Evolutionary conservation across 129 eudicot genomes (phyloP), one percentile per base, ranked within the genome.

Genomic region (Kitagawia praeruptora): DNA sequence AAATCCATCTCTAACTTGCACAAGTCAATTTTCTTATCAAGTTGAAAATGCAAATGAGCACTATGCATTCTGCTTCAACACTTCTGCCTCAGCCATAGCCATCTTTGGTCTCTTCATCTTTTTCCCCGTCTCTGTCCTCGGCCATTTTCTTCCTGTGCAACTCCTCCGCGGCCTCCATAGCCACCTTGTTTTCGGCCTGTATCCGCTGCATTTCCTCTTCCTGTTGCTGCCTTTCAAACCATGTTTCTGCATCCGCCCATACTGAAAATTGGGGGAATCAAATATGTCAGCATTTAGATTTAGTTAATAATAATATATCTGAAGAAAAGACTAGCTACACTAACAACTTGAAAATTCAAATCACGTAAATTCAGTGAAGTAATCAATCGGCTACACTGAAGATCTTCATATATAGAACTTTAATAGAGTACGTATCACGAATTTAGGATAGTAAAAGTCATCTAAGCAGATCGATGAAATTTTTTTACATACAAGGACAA

Each of bases 241-340:
- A 91, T 37, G 98, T 93, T 74, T 93, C 98, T 53, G 98, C 97
- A 85, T 93, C 95, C 28, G 95, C 98, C 98, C 98, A 93, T 84
- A 93, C 96, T 91, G 88, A 49, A 78, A 80, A 75, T 53, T 77
- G 39, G 23, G 47, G 39, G 51, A 54, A 56, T 76, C 31, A 37
- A 46, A 67, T 44, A 63, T 23, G 23, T 78, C 21, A 78, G 19
- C 64, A 23, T 45, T 11, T 25, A n/a, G 19, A 73, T 11, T 73
- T 42, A 5, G 10, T 34, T 70, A 15, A 12, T 25, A 66, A 31
- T 8, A 28, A 12, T 13, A 67, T 5, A 5, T 67, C 10, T 4
- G 41, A 6, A 31, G 23, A 31, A 67, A 31, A 67, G 73, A 15
- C 42, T 15, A 66, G 40, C 15, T 25, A n/a, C 34, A 31, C 73